A percentile compares a stretch with the other conserved stretches of the same genome.
phyloP scores from a whole-genome alignment of 345 rosid genomes.

The Salix koriyanagi region DNA sequence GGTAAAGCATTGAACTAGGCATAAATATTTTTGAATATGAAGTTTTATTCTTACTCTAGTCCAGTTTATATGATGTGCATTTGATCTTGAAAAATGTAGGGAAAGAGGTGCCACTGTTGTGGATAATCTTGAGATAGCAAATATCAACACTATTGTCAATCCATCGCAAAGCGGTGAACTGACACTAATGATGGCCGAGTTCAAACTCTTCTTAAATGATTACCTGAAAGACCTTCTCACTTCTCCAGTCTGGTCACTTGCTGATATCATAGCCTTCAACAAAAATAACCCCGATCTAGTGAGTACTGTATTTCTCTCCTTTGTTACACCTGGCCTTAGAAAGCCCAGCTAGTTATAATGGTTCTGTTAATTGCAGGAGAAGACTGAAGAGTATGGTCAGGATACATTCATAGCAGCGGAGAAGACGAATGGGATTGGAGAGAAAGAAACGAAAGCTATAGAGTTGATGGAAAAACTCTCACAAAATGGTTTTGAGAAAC shows the following conservation, averaged over 20 bases:
- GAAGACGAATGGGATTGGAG: conserved; percentile 36
- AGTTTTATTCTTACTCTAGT: no score
- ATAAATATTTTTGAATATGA: background rate
- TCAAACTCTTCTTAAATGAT: conserved; percentile 46
- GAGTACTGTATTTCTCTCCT: background rate
- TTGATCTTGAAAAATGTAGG: conserved; percentile 22
- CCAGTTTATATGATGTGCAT: no score
- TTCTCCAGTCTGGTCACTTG: conserved; percentile 56
- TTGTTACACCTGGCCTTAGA: no score
- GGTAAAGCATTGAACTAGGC: conserved; percentile 24
- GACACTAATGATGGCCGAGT: conserved; percentile 41
- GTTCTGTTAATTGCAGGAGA: conserved; percentile 38
- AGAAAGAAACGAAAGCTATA: conserved; percentile 26
- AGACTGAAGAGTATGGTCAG: conserved; percentile 48
- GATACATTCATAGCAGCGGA: conserved; percentile 37
- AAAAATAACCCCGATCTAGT: conserved; percentile 39
- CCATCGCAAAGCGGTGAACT: conserved; percentile 33
- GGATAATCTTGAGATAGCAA: conserved; percentile 40
- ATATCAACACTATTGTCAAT: conserved; percentile 23
- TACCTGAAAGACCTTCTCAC: conserved; percentile 40
- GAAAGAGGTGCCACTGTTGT: conserved; percentile 44
- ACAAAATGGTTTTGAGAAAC: conserved; percentile 46
- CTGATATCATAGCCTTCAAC: conserved; percentile 52
- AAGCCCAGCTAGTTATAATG: no score
- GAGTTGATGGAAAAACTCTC: conserved; percentile 26